Evolutionary conservation across 2,329 filamentous ascomycete genomes (phyloP).

Genomic region (Leptographium radiaticola): DNA sequence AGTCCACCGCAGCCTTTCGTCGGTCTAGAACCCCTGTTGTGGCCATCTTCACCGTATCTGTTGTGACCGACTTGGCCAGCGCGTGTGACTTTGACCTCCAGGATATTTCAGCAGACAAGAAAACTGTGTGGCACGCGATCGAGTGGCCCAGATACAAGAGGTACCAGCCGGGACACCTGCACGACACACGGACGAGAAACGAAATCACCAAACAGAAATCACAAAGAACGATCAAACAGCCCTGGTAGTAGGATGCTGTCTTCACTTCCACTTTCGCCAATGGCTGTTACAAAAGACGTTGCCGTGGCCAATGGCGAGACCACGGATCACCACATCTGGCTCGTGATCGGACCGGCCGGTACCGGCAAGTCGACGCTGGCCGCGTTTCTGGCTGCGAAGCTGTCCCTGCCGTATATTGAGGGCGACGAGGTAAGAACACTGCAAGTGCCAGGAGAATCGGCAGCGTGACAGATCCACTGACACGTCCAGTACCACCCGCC

Average conservation of each 20-base stretch:
- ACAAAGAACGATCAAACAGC: too few species aligned
- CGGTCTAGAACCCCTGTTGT: too few species aligned
- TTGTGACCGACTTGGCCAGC: neutral
- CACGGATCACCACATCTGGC: constrained; percentile 56
- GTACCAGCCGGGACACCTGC: too few species aligned
- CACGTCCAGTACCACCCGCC: constrained; percentile 54
- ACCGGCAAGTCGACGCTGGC: constrained; percentile 71
- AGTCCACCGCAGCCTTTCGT: too few species aligned
- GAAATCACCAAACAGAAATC: too few species aligned
- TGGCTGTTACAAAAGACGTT: neutral
- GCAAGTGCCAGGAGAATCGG: too few species aligned
- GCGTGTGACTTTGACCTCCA: neutral
- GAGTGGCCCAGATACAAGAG: neutral
- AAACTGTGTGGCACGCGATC: neutral
- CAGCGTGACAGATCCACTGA: neutral
- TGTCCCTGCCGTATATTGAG: constrained; percentile 60
- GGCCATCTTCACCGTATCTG: neutral
- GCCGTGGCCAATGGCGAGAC: neutral
- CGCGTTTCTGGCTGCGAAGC: constrained; percentile 45
- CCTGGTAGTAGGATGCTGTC: neutral
- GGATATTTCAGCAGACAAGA: neutral
- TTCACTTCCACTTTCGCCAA: neutral
- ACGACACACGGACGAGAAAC: neutral
- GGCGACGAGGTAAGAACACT: constrained; percentile 50
- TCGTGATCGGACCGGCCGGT: constrained; percentile 67